phyloP scores from a whole-genome alignment of 345 rosid species.

The Populus pruinosa region DNA sequence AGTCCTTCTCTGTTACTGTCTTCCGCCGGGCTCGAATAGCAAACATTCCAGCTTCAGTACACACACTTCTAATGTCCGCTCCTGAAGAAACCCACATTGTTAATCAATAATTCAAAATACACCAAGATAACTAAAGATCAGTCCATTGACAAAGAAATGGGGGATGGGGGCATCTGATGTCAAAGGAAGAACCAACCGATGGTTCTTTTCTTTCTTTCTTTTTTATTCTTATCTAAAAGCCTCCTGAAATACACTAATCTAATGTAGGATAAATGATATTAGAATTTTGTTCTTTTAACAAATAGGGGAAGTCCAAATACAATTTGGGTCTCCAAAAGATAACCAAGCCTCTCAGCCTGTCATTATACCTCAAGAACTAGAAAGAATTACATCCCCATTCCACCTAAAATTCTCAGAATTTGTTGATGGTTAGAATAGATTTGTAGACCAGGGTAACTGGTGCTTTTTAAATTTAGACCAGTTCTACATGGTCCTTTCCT shows the following conservation, averaged over 20 bases:
- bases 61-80: conserved; percentile 89
- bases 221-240: too few species aligned
- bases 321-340: too few species aligned
- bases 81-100: conserved; percentile 38
- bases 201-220: too few species aligned
- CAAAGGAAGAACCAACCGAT: too few species aligned
- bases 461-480: neutral
- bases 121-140: neutral
- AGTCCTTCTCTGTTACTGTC: conserved; percentile 85
- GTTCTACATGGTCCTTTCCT: neutral
- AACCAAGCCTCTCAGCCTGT: too few species aligned
- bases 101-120: neutral
- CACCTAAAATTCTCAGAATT: neutral
- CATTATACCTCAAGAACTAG: too few species aligned
- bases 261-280: too few species aligned
- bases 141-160: too few species aligned
- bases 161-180: too few species aligned
- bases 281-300: too few species aligned
- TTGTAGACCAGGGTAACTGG: neutral
- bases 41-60: conserved; percentile 97
- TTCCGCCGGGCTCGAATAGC: conserved; percentile 87
- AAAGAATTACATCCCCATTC: neutral
- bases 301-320: too few species aligned
- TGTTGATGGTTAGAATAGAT: neutral
- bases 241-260: too few species aligned